Conservation (phyloP, 2,329 filamentous ascomycete genomes). For the Periconia digitata region DNA sequence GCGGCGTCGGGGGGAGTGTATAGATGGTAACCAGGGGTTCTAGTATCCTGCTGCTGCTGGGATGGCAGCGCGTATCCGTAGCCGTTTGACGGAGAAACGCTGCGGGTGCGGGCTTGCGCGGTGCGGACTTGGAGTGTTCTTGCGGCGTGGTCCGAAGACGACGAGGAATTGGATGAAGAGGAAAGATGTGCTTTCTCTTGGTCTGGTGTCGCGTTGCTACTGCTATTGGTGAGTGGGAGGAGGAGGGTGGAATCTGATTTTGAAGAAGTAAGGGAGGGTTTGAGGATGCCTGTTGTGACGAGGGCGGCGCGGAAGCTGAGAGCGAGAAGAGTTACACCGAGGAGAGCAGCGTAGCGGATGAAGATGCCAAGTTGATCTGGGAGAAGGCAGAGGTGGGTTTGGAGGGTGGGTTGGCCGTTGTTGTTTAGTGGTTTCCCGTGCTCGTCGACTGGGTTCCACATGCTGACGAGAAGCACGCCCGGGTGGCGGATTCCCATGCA, state of each 20-base stretch:
- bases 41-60: slow-evolving; percentile 47
- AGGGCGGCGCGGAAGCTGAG: slow-evolving; percentile 50
- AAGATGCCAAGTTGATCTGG: slow-evolving; percentile 87
- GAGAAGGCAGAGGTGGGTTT: slow-evolving; percentile 87
- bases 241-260: slow-evolving; percentile 26
- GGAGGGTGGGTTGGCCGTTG: slow-evolving; percentile 63
- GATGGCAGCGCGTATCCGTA: slow-evolving; percentile 27
- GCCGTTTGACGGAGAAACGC: slow-evolving; percentile 38
- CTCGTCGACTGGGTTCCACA: slow-evolving; percentile 86
- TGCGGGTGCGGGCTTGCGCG: slow-evolving; percentile 38
- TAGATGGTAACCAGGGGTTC: slow-evolving; percentile 11
- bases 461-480: slow-evolving; percentile 82
- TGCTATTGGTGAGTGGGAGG: slow-evolving; percentile 21
- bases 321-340: slow-evolving; percentile 54
- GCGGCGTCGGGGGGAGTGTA: not conserved
- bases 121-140: slow-evolving; percentile 30
- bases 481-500: slow-evolving; percentile 91
- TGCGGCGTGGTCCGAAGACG: slow-evolving; percentile 29
- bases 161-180: slow-evolving; percentile 30
- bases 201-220: slow-evolving; percentile 10
- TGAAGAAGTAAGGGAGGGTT: slow-evolving; percentile 1
- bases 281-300: slow-evolving; percentile 27
- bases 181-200: slow-evolving; percentile 23
- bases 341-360: slow-evolving; percentile 71
- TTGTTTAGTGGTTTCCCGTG: slow-evolving; percentile 29